These are phyloP conservation scores for Clitopilus hobsonii DNA, from an alignment of 768 basidiomycete species.

Conservation along the genomic window DNA sequence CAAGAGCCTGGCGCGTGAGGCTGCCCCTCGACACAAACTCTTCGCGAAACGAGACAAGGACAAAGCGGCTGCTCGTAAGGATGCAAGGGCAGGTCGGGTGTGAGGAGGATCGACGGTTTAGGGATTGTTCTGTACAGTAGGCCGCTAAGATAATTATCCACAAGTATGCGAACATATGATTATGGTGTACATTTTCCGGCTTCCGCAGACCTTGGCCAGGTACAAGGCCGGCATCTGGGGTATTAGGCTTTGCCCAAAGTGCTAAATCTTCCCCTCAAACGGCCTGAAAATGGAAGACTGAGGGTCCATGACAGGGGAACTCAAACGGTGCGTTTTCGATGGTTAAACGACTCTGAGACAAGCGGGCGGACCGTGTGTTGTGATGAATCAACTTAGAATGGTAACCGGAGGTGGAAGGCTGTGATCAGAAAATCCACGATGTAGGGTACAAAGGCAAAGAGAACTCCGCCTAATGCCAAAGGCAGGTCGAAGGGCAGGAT, in stretches of 20 bases:
- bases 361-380: neutral
- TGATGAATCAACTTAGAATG: neutral
- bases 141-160: neutral
- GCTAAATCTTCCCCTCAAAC: neutral
- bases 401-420: neutral
- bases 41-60: conserved; percentile 84
- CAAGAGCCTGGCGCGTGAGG: conserved; percentile 62
- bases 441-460: neutral
- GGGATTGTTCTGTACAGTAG: neutral
- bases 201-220: neutral
- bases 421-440: neutral
- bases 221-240: neutral
- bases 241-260: neutral
- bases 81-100: conserved; percentile 23
- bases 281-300: neutral
- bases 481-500: neutral
- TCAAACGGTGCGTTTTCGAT: neutral
- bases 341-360: neutral
- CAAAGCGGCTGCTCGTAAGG: conserved; percentile 49
- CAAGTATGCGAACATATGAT: neutral
- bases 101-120: neutral
- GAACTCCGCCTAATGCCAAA: neutral
- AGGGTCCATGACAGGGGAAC: neutral
- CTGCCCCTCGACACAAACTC: conserved; percentile 63
- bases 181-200: neutral